These are phyloP conservation scores for Zizania palustris DNA, from an alignment of 202 grass and related monocot species.

Conservation along the genomic window DNA sequence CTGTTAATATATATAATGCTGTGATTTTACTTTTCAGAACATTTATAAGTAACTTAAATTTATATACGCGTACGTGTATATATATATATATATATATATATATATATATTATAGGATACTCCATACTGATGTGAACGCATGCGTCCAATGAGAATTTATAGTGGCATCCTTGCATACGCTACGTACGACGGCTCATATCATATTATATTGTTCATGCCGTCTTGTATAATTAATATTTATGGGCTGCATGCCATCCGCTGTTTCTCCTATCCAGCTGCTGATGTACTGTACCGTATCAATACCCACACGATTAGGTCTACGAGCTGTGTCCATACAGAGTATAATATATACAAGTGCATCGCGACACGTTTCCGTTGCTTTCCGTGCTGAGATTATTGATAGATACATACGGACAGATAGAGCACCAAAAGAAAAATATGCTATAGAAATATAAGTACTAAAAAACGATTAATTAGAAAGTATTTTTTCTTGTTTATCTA, in stretches of 20 bases:
- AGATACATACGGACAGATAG: constrained; percentile 8
- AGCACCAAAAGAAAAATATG: constrained; percentile 21
- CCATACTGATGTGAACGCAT: constrained; percentile 11
- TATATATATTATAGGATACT: background rate
- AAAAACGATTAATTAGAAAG: too few species aligned
- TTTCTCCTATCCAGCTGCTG: background rate
- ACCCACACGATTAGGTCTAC: background rate
- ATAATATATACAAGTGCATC: constrained; percentile 8
- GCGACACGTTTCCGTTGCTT: constrained; percentile 11
- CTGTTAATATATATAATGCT: background rate
- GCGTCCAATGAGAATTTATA: background rate
- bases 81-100: too few species aligned
- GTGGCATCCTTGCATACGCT: background rate
- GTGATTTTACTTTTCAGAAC: background rate
- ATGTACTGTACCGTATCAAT: background rate
- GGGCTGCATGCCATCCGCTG: too few species aligned
- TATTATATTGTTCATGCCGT: too few species aligned
- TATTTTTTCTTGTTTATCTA: too few species aligned
- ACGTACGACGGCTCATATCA: background rate
- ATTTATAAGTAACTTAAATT: background rate
- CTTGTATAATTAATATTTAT: too few species aligned
- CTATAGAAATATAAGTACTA: too few species aligned
- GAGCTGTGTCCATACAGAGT: background rate
- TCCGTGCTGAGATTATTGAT: constrained; percentile 5
- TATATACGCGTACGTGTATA: too few species aligned